phyloP scores from a whole-genome alignment of 371 early-diverging fungal species.

The Syncephalastrum monosporum region DNA sequence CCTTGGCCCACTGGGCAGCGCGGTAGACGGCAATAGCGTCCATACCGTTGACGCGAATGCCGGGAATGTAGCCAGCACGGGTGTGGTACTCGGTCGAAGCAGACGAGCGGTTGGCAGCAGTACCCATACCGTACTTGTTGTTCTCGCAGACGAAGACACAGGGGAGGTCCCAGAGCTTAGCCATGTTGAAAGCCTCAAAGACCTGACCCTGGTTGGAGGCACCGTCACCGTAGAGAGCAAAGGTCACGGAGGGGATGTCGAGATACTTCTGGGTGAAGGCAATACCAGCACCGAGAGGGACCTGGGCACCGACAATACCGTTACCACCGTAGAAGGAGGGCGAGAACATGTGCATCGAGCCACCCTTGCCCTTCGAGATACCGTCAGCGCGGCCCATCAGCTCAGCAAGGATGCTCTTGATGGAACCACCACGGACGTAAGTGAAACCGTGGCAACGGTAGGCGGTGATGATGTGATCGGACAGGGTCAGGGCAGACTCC shows the following conservation, averaged over 20 bases:
- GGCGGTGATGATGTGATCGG: slow-evolving; percentile 97
- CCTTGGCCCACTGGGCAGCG: slow-evolving; percentile 82
- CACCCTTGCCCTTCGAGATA: slow-evolving; percentile 98
- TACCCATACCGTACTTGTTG: slow-evolving; percentile 99
- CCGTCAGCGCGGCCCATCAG: slow-evolving; percentile 89
- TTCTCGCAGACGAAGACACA: slow-evolving; percentile 98
- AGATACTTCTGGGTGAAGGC: slow-evolving; percentile 97
- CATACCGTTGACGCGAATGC: slow-evolving; percentile 89
- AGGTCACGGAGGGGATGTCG: slow-evolving; percentile 73
- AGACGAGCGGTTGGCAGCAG: slow-evolving; percentile 86
- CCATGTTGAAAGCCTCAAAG: slow-evolving; percentile 99
- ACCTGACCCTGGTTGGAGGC: slow-evolving; percentile 99
- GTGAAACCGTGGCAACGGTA: slow-evolving; percentile 99
- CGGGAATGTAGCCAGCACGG: slow-evolving; percentile 97
- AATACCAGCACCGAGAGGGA: slow-evolving; percentile 97
- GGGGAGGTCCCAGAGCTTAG: slow-evolving; percentile 98
- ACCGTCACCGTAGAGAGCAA: slow-evolving; percentile 98
- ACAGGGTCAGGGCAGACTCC: slow-evolving; percentile 80
- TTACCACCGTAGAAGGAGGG: slow-evolving; percentile 98
- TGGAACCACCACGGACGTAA: slow-evolving; percentile 83
- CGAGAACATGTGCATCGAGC: slow-evolving; percentile 99
- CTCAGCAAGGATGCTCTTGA: slow-evolving; percentile 81
- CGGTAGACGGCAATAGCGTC: slow-evolving; percentile 91
- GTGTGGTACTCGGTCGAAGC: slow-evolving; percentile 95
- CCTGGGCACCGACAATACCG: slow-evolving; percentile 99